Conservation (phyloP, 2,329 filamentous ascomycete species). For the Diplodia scrobiculata region DNA sequence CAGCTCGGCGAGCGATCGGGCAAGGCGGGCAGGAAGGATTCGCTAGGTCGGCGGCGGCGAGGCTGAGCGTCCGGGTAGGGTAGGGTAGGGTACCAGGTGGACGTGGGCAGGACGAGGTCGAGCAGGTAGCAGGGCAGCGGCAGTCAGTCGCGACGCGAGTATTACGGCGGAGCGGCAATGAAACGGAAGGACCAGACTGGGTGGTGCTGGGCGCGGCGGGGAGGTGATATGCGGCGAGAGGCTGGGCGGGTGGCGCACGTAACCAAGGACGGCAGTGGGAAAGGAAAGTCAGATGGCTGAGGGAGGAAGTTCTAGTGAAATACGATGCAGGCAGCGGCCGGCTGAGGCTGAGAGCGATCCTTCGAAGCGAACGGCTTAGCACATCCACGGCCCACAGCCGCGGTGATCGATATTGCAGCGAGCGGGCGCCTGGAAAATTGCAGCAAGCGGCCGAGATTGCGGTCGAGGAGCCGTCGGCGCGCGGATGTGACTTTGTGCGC, state of each 20-base stretch:
- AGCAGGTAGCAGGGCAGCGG: background rate
- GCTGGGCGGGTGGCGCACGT: background rate
- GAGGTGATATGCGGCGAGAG: background rate
- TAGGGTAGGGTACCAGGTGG: background rate
- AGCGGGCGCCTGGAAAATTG: background rate
- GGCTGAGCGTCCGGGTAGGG: slow-evolving; percentile 1
- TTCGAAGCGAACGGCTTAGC: slow-evolving; percentile 22
- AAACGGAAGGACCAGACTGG: background rate
- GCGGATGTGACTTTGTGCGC: background rate
- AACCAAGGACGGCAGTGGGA: slow-evolving; percentile 7
- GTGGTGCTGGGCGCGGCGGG: background rate
- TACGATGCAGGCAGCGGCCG: slow-evolving; percentile 26
- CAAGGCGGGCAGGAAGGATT: slow-evolving; percentile 9
- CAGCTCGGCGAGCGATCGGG: slow-evolving; percentile 5
- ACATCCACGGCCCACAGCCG: slow-evolving; percentile 16
- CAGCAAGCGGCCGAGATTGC: background rate
- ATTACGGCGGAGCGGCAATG: slow-evolving; percentile 1
- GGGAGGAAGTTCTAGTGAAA: slow-evolving; percentile 7
- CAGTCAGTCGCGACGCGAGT: slow-evolving; percentile 1
- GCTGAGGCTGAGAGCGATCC: slow-evolving; percentile 27
- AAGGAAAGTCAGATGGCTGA: slow-evolving; percentile 12
- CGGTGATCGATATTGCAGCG: background rate
- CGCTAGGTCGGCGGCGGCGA: slow-evolving; percentile 3
- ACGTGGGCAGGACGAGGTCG: background rate
- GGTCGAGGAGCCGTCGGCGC: background rate